phyloP scores from a whole-genome alignment of 1,284 basidiomycete genomes.

The Chalciporus sp. region DNA sequence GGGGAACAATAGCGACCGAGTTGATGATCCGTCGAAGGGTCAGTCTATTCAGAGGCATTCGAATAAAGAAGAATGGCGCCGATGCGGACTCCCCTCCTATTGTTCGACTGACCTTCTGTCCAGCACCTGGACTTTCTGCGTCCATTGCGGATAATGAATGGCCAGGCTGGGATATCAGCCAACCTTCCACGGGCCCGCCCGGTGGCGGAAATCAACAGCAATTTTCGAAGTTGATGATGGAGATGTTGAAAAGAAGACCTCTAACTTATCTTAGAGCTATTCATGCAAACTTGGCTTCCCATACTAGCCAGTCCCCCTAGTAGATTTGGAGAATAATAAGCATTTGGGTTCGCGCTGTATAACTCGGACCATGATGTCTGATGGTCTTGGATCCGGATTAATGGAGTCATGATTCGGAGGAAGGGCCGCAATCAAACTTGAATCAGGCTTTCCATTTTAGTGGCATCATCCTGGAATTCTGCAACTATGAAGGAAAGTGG shows the following conservation, averaged over 20 bases:
- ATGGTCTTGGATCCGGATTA: too few relatives aligned
- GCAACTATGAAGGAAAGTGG: slow-evolving; percentile 10
- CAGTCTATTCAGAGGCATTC: background rate
- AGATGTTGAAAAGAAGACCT: background rate
- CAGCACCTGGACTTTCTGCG: background rate
- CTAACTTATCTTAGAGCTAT: background rate
- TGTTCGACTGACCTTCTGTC: background rate
- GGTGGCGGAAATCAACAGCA: background rate
- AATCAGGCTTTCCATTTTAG: background rate
- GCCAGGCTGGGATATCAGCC: background rate
- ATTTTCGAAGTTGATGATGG: background rate
- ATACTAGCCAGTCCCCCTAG: background rate
- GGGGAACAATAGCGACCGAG: background rate
- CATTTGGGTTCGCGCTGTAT: too few relatives aligned
- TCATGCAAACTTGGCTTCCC: background rate
- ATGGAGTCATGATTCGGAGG: too few relatives aligned
- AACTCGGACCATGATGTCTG: too few relatives aligned
- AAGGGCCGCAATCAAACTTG: background rate
- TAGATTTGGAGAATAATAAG: background rate
- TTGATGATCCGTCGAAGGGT: background rate
- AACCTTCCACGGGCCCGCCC: background rate
- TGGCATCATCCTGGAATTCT: background rate
- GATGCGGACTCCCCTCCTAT: background rate
- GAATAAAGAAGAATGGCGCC: background rate
- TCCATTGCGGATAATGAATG: background rate